Conservation (phyloP, 1,284 basidiomycete species). For the Boletus holoroseus region DNA sequence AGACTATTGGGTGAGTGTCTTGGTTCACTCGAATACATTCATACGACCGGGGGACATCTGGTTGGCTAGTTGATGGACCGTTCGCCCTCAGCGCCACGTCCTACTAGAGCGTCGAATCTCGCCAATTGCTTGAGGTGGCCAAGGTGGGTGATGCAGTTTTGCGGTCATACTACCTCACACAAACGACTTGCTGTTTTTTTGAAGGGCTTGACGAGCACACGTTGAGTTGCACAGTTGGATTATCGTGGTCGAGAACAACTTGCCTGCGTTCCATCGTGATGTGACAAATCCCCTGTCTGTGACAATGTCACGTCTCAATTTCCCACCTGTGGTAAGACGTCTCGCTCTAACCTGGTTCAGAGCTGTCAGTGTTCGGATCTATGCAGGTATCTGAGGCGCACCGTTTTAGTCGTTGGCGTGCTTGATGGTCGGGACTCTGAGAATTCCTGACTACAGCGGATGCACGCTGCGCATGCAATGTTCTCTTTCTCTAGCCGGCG, state of each 20-base stretch:
- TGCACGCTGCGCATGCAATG: not conserved
- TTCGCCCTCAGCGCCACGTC: constrained; percentile 2
- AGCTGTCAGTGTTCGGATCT: constrained; percentile 1
- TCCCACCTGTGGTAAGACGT: constrained; percentile 18
- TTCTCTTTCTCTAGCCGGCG: not conserved
- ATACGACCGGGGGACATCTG: constrained; percentile 23
- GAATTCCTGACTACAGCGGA: not conserved
- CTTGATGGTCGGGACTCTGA: not conserved
- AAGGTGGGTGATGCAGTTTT: constrained; percentile 5
- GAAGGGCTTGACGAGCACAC: constrained; percentile 29
- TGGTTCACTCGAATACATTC: constrained; percentile 28
- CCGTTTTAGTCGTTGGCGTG: not conserved
- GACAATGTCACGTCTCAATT: constrained; percentile 22
- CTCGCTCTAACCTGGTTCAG: not conserved
- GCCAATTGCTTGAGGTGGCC: constrained; percentile 12
- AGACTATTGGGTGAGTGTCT: constrained; percentile 29
- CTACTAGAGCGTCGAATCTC: constrained; percentile 2
- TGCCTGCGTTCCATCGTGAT: constrained; percentile 28
- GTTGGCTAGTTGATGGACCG: constrained; percentile 2
- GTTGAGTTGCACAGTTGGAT: constrained; percentile 25
- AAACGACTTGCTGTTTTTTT: constrained; percentile 21
- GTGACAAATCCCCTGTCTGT: constrained; percentile 32
- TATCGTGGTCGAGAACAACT: constrained; percentile 31
- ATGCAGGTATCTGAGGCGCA: constrained; percentile 1
- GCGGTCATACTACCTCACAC: constrained; percentile 30